These are phyloP conservation scores for Pyrrhoderma noxium DNA, from an alignment of 1,284 basidiomycete species.

Conservation along the genomic window DNA sequence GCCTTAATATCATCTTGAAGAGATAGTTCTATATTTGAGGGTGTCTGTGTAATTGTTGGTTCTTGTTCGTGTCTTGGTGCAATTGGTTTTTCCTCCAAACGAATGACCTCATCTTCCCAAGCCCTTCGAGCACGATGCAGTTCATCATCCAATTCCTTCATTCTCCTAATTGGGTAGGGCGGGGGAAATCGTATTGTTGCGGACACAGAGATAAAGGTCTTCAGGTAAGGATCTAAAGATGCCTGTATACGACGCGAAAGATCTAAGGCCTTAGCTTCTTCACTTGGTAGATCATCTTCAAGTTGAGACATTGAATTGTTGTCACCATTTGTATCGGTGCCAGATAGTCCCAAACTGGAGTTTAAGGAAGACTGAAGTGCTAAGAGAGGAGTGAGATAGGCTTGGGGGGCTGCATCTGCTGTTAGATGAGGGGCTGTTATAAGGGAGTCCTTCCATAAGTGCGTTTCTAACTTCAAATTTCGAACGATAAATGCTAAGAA, in stretches of 20 bases:
- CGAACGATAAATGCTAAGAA: slow-evolving; percentile 89
- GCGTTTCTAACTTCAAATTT: slow-evolving; percentile 90
- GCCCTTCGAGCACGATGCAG: slow-evolving; percentile 58
- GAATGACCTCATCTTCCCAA: slow-evolving; percentile 81
- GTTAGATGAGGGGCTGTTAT: slow-evolving; percentile 71
- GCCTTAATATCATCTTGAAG: slow-evolving; percentile 49
- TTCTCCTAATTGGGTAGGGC: slow-evolving; percentile 76
- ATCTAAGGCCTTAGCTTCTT: slow-evolving; percentile 57
- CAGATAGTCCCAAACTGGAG: neutral
- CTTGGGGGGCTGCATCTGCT: slow-evolving; percentile 50
- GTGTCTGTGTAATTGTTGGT: slow-evolving; percentile 31
- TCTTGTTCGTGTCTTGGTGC: slow-evolving; percentile 37
- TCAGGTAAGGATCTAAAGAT: slow-evolving; percentile 75
- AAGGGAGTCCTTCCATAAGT: slow-evolving; percentile 90
- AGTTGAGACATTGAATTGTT: slow-evolving; percentile 25
- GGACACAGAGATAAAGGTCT: slow-evolving; percentile 85
- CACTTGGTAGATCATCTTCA: slow-evolving; percentile 52
- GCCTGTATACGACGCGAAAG: slow-evolving; percentile 69
- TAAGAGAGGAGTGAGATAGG: slow-evolving; percentile 8
- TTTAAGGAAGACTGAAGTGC: neutral
- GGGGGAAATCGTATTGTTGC: slow-evolving; percentile 86
- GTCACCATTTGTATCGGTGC: slow-evolving; percentile 4
- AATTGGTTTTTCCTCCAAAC: slow-evolving; percentile 62
- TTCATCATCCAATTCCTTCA: slow-evolving; percentile 80
- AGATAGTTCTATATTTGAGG: slow-evolving; percentile 16